Evolutionary conservation across 2,329 filamentous ascomycete genomes (phyloP), one percentile per base, ranked within the genome.

Genomic region (Ceratocystis harringtonii): DNA sequence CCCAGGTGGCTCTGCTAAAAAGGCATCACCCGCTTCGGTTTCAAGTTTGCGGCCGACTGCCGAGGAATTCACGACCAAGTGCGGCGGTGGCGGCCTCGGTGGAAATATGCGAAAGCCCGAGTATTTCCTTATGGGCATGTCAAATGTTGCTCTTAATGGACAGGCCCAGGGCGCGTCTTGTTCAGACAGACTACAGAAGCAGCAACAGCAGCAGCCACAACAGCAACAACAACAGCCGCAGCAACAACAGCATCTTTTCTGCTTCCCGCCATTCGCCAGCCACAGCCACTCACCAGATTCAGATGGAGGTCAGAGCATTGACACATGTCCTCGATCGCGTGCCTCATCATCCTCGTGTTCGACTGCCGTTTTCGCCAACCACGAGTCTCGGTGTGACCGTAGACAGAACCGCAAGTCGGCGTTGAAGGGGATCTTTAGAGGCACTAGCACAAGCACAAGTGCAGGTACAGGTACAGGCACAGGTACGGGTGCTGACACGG

Each of bases 351-450:
- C 52, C 5, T 58, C 52, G 15, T 30, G 52, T 12, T 32, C 52
- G 19, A 58, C 52, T 30, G 52, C 22, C 1, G 52, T n/a, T 17
- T 58, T 58, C n/a, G 17, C 52, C 5, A n/a, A 25, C 15, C n/a
- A 32, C 52, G 52, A 58, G 28, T 58, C 52, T 30, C 52, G 52
- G 25, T 30, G 52, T 17, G 25, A 36, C 28, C 52, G 52, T 30
- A 30, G 52, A 58, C 52, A 58, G 28, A n/a, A 7, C 52, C 52
- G 52, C n/a, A 58, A 58, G 52, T 30, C 52, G 52, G 52, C 52
- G 52, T 3, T 32, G 2, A 58, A 58, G 52, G 28, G 52, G 5
- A 17, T 15, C 3, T 30, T 32, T 32, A 30, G 52, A 5, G 52
- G 25, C 50, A 7, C 22, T 19, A 55, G 50, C 3, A 15, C n/a